Base-by-base conservation (phyloP, 495 filamentous ascomycete genomes). In the Talaromyces proteolyticus region DNA sequence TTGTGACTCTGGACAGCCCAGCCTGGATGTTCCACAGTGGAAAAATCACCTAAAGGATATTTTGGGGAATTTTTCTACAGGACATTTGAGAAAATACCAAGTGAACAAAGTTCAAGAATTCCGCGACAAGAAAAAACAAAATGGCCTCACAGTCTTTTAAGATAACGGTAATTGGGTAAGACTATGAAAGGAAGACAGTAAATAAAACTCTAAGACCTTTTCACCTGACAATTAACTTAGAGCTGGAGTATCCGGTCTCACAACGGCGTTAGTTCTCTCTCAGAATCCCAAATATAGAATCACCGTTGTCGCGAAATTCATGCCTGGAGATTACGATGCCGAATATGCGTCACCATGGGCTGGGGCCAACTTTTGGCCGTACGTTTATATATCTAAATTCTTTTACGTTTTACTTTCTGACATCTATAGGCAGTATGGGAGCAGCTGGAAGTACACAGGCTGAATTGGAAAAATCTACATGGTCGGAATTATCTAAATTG, bases 321-420 rank as follows among this genome's bases (percentile, higher is more conserved):
- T 98, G 94, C 93, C 93, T 0, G 93, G 93, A 29, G 93, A 98
- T 72, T 96, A 95, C 69, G 91, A 96, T 59, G 86, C 93, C 47
- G 91, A 97, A 79, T 98, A 97, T 64, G 84, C 89, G 3, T 94
- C 88, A 16, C 93, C 93, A 0, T 96, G 89, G 87, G 93, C 93
- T 19, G 93, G 94, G 43, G 94, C 93, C 34, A 95, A 96, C 62
- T 91, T 85, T 53, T 57, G 93, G 53, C 93, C 93, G 89, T 94
- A 69, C 26, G 77, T 62, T 34, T 2, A 34, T 34, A 4, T 14
- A 1, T 34, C 29, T 34, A 10, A 10, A 1, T 10, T 34, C 8
- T 34, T 34, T 4, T 34, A 14, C n/a, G 4, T 34, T 34, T 34
- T 14, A 34, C 29, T 1, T 34, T 34, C 29, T 34, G 29, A 34